Conservation (phyloP, 495 filamentous ascomycete genomes). For the Chaetomidium leptoderma region DNA sequence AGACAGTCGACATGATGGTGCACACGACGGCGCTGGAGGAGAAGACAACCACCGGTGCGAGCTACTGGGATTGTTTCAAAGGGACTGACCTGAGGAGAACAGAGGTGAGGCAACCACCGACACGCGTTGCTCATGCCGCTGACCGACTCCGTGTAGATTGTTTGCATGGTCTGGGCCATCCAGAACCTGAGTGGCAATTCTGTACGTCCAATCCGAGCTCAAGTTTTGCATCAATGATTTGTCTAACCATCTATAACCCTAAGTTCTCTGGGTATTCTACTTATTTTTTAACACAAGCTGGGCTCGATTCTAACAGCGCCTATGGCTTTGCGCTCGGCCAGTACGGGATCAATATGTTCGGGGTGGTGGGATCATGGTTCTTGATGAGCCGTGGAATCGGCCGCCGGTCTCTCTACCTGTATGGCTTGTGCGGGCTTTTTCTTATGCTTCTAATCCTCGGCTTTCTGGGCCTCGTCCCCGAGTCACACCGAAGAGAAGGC, state of each 20-base stretch:
- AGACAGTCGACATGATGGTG: conserved; percentile 81
- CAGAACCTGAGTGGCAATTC: conserved; percentile 37
- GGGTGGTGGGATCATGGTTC: conserved; percentile 46
- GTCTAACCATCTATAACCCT: too few relatives aligned
- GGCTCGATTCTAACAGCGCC: conserved; percentile 53
- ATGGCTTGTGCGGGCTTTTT: conserved; percentile 61
- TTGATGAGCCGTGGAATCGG: conserved; percentile 66
- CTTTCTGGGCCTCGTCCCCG: conserved; percentile 63
- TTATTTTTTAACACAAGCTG: conserved; percentile 71
- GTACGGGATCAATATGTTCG: conserved; percentile 67
- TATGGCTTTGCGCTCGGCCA: conserved; percentile 70
- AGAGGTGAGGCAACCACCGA: conserved; percentile 42
- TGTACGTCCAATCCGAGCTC: too few relatives aligned
- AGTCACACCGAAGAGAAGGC: conserved; percentile 47
- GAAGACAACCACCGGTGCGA: conserved; percentile 64
- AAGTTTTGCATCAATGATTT: too few relatives aligned
- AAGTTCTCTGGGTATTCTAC: conserved; percentile 78
- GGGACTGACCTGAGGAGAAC: conserved; percentile 70
- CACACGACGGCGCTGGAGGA: conserved; percentile 72
- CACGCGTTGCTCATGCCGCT: conserved; percentile 10
- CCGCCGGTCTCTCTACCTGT: conserved; percentile 66
- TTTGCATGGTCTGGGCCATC: conserved; percentile 78
- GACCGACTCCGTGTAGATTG: conserved; percentile 40
- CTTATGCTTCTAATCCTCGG: conserved; percentile 67
- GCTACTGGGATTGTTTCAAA: conserved; percentile 70